These are phyloP conservation scores for Ascochyta viciae-villosae DNA, from an alignment of 2,329 filamentous ascomycete genomes.

Conservation along the genomic window DNA sequence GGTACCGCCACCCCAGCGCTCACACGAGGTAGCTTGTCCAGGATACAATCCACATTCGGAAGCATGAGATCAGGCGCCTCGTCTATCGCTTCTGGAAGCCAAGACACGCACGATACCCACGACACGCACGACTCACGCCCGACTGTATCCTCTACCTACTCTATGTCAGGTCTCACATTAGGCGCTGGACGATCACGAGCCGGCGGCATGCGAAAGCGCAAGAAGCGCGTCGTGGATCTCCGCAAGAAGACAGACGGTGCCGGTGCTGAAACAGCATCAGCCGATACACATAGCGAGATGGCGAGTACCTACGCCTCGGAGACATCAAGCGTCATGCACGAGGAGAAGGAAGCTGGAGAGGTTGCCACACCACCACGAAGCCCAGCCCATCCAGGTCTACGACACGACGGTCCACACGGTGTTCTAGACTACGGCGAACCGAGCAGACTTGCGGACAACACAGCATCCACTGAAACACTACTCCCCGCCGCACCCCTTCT, in stretches of 20 bases:
- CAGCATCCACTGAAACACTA: slow-evolving; percentile 26
- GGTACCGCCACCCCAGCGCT: slow-evolving; percentile 51
- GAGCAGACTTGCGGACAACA: slow-evolving; percentile 28
- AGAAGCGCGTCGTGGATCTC: slow-evolving; percentile 82
- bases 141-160: slow-evolving; percentile 66
- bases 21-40: slow-evolving; percentile 54
- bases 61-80: slow-evolving; percentile 56
- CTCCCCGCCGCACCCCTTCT: slow-evolving; percentile 39
- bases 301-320: slow-evolving; percentile 65
- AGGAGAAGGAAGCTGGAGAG: slow-evolving; percentile 43
- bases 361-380: slow-evolving; percentile 44
- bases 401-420: slow-evolving; percentile 34
- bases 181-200: slow-evolving; percentile 67
- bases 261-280: slow-evolving; percentile 58
- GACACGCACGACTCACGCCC: slow-evolving; percentile 66
- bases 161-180: slow-evolving; percentile 68
- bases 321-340: slow-evolving; percentile 55
- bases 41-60: slow-evolving; percentile 54
- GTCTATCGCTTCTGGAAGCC: slow-evolving; percentile 52
- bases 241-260: slow-evolving; percentile 65
- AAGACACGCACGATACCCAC: slow-evolving; percentile 45
- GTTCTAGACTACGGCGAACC: slow-evolving; percentile 37
- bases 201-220: slow-evolving; percentile 75
- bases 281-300: slow-evolving; percentile 57
- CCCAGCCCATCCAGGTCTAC: slow-evolving; percentile 30